phyloP scores from a whole-genome alignment of 352 stramenopile species.

The Pythium apleroticum region DNA sequence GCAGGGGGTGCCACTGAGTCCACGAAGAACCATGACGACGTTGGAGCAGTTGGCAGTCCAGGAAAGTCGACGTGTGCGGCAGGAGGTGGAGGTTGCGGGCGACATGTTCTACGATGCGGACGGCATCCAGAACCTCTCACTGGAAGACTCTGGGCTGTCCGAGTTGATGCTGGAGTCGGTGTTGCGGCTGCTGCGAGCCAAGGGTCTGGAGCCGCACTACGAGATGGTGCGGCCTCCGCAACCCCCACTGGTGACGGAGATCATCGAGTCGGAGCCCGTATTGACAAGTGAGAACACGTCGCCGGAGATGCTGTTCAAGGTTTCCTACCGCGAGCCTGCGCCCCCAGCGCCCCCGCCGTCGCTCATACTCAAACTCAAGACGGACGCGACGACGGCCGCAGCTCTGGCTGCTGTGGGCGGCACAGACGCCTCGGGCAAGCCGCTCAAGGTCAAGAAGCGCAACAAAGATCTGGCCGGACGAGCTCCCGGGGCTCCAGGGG shows the following conservation, averaged over 20 bases:
- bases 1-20: conserved; percentile 1
- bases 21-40: conserved; percentile 6
- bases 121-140: not conserved
- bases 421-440: conserved; percentile 28
- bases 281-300: conserved; percentile 22
- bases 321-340: conserved; percentile 70
- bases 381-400: conserved; percentile 27
- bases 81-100: conserved; percentile 15
- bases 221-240: conserved; percentile 54
- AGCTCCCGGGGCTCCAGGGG: not conserved
- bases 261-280: conserved; percentile 33
- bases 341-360: conserved; percentile 33
- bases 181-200: conserved; percentile 40
- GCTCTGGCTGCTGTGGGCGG: conserved; percentile 10
- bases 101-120: conserved; percentile 28
- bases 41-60: conserved; percentile 20
- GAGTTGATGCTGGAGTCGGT: conserved; percentile 9
- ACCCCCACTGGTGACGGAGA: conserved; percentile 16
- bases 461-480: conserved; percentile 53
- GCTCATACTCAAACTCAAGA: conserved; percentile 36
- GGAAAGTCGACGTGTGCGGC: conserved; percentile 21
- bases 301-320: conserved; percentile 50
- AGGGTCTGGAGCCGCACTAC: conserved; percentile 59
- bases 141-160: conserved; percentile 3
- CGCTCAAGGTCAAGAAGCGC: conserved; percentile 55